These are phyloP conservation scores for Brassica napus DNA, from an alignment of 345 rosid species.

Conservation along the genomic window DNA sequence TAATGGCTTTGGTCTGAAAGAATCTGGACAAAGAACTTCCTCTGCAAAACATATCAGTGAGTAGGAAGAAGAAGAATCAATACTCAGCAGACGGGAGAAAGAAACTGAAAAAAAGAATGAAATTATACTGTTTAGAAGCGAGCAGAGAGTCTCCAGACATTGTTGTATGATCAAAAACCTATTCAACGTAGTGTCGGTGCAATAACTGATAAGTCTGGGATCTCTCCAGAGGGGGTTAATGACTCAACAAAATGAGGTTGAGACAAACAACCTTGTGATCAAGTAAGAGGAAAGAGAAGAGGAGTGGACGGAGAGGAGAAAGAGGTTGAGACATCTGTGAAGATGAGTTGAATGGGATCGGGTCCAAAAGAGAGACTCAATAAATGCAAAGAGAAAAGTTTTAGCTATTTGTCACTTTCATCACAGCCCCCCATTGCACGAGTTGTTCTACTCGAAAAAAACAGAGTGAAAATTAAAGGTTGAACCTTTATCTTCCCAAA, in stretches of 20 bases:
- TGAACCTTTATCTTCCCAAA: conserved; percentile 19
- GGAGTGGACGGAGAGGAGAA: conserved; percentile 9
- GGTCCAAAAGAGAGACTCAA: conserved; percentile 37
- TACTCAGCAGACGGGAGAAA: neutral
- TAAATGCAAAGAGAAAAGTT: conserved; percentile 36
- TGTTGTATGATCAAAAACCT: conserved; percentile 20
- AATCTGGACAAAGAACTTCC: conserved; percentile 29
- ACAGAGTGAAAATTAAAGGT: conserved; percentile 24
- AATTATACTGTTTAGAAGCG: conserved; percentile 31
- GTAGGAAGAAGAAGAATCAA: neutral
- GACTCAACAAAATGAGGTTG: conserved; percentile 20
- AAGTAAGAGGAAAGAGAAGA: conserved; percentile 17
- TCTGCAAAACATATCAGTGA: conserved; percentile 24
- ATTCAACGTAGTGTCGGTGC: conserved; percentile 25
- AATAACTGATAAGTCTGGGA: conserved; percentile 7
- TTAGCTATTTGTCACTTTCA: conserved; percentile 45
- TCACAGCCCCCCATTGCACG: conserved; percentile 42
- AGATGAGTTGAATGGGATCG: conserved; percentile 39
- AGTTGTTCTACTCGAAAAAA: conserved; percentile 35
- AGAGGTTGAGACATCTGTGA: conserved; percentile 36
- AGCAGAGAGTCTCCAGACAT: conserved; percentile 35
- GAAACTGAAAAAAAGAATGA: conserved; percentile 13
- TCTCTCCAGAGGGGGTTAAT: conserved; percentile 18
- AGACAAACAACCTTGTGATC: conserved; percentile 18
- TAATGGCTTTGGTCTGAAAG: conserved; percentile 20